Conservation (phyloP, 495 filamentous ascomycete species). For the Hypoxylon subgilvum region DNA sequence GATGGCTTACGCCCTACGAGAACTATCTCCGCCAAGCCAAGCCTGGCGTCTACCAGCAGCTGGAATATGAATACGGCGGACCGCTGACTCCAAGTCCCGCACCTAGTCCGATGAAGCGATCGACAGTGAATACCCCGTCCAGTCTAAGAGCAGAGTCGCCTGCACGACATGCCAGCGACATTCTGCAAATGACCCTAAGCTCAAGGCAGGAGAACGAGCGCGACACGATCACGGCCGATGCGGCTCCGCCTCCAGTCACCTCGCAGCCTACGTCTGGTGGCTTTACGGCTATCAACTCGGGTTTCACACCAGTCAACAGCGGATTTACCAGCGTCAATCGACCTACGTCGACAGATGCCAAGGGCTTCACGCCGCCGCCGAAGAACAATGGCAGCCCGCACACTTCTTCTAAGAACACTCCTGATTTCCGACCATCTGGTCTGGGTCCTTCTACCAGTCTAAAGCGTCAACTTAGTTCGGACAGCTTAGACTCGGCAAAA, state of each 20-base stretch:
- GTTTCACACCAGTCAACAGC: slow-evolving; percentile 55
- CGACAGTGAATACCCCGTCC: slow-evolving; percentile 70
- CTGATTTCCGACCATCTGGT: slow-evolving; percentile 62
- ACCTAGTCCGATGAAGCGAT: slow-evolving; percentile 82
- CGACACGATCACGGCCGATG: slow-evolving; percentile 62
- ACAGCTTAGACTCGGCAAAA: slow-evolving; percentile 63
- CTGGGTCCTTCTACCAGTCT: slow-evolving; percentile 63
- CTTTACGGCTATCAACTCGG: slow-evolving; percentile 81
- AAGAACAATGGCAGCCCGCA: slow-evolving; percentile 59
- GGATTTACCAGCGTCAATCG: slow-evolving; percentile 83
- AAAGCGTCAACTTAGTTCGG: slow-evolving; percentile 84
- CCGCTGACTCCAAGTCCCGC: slow-evolving; percentile 92
- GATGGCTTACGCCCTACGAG: slow-evolving; percentile 96
- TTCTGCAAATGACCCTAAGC: slow-evolving; percentile 69
- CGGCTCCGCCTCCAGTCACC: slow-evolving; percentile 49
- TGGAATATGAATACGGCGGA: slow-evolving; percentile 91
- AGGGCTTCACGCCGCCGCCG: slow-evolving; percentile 52
- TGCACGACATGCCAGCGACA: slow-evolving; percentile 69
- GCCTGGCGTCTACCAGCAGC: slow-evolving; percentile 93
- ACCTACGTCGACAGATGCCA: slow-evolving; percentile 44
- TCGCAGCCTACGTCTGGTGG: slow-evolving; percentile 55
- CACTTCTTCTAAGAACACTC: slow-evolving; percentile 61
- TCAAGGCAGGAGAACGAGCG: slow-evolving; percentile 51
- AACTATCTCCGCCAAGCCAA: slow-evolving; percentile 92
- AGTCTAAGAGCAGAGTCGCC: slow-evolving; percentile 71